A percentile compares a stretch with the other conserved stretches of the same genome.
phyloP scores from a whole-genome alignment of 78 protist species.

The Dictyostelium citrinum region DNA sequence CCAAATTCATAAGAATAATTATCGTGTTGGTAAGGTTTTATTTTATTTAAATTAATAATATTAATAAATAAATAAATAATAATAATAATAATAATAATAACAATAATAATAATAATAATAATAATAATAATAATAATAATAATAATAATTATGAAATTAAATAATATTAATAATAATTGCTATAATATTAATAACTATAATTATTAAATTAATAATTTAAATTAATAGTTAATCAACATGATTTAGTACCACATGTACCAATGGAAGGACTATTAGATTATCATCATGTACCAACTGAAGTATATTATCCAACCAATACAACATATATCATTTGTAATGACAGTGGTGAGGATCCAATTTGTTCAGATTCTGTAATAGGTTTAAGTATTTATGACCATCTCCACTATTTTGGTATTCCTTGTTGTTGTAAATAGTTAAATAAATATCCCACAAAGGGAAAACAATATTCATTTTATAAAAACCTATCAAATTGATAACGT shows the following conservation, averaged over 20 bases:
- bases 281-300: constrained; percentile 57
- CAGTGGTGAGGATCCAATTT: constrained; percentile 34
- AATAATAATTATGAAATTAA: too few species aligned
- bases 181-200: too few species aligned
- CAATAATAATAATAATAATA: too few species aligned
- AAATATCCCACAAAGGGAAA: background rate
- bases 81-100: too few species aligned
- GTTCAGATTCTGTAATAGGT: constrained; percentile 15
- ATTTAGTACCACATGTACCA: constrained; percentile 62
- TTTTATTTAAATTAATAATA: too few species aligned
- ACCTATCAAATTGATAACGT: background rate
- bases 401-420: constrained; percentile 18
- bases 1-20: constrained; percentile 27
- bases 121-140: too few species aligned
- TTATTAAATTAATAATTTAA: too few species aligned
- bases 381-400: constrained; percentile 43
- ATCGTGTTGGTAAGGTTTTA: background rate
- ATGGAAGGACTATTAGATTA: constrained; percentile 22
- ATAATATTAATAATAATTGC: too few species aligned
- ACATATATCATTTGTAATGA: constrained; percentile 31
- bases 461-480: background rate
- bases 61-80: too few species aligned
- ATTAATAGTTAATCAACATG: constrained; percentile 3
- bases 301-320: background rate
- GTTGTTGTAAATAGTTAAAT: constrained; percentile 39